These are phyloP conservation scores for Globisporangium megalacanthum DNA, from an alignment of 352 stramenopile species.

Conservation along the genomic window DNA sequence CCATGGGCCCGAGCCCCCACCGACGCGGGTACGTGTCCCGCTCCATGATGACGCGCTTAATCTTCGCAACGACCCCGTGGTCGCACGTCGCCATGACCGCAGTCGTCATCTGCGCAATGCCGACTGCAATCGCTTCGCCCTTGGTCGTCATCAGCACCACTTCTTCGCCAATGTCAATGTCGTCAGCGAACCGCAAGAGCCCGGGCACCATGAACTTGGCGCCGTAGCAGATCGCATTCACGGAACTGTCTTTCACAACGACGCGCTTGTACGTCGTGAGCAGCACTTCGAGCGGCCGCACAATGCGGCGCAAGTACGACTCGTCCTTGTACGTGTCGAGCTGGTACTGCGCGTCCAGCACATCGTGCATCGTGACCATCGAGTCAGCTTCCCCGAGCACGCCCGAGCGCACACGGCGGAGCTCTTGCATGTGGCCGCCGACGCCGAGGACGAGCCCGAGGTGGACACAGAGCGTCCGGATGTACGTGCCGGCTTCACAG, in stretches of 20 bases:
- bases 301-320: constrained; percentile 96
- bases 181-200: constrained; percentile 98
- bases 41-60: constrained; percentile 99
- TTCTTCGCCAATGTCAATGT: constrained; percentile 98
- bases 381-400: constrained; percentile 95
- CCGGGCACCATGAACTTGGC: constrained; percentile 99
- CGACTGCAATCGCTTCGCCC: constrained; percentile 98
- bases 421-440: constrained; percentile 99
- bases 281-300: constrained; percentile 98
- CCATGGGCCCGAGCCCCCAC: constrained; percentile 99
- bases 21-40: constrained; percentile 98
- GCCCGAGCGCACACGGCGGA: constrained; percentile 96
- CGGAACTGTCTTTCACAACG: constrained; percentile 99
- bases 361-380: constrained; percentile 99
- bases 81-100: constrained; percentile 99
- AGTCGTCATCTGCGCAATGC: constrained; percentile 99
- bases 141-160: constrained; percentile 99
- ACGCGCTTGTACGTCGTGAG: constrained; percentile 99
- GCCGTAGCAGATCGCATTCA: constrained; percentile 99
- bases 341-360: constrained; percentile 99
- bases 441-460: constrained; percentile 96
- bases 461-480: constrained; percentile 99
- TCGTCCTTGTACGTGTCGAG: constrained; percentile 99
- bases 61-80: constrained; percentile 99
- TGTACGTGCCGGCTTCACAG: constrained; percentile 99